Conservation (phyloP, 2,329 filamentous ascomycete genomes). For the Neospermospora avenae region DNA sequence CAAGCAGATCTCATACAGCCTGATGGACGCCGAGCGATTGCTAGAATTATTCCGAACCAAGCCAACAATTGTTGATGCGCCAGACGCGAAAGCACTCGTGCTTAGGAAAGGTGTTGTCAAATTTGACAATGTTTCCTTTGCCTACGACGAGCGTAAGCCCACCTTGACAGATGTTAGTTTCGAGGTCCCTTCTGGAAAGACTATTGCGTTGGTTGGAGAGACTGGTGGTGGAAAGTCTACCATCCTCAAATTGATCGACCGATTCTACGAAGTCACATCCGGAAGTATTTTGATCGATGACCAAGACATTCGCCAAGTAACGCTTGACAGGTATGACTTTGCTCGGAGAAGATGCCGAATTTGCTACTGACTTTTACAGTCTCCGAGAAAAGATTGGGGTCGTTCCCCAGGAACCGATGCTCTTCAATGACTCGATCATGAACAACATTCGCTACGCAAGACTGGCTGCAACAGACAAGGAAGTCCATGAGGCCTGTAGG, state of each 20-base stretch:
- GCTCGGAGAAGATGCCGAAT: conserved; percentile 44
- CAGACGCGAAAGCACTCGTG: conserved; percentile 43
- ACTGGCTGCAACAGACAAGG: conserved; percentile 29
- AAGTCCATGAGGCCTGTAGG: conserved; percentile 47
- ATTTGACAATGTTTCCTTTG: conserved; percentile 38
- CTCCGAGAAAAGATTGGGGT: conserved; percentile 48
- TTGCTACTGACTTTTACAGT: conserved; percentile 16
- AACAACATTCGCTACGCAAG: conserved; percentile 35
- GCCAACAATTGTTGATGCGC: conserved; percentile 49
- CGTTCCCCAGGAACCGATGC: conserved; percentile 54
- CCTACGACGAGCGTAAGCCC: conserved; percentile 36
- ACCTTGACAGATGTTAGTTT: conserved; percentile 37
- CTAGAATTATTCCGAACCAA: conserved; percentile 55
- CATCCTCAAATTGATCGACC: conserved; percentile 42
- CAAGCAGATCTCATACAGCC: conserved; percentile 48
- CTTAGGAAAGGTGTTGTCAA: conserved; percentile 38
- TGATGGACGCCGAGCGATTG: conserved; percentile 64
- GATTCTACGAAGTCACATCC: conserved; percentile 44
- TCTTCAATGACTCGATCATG: conserved; percentile 52
- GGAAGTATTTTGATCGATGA: conserved; percentile 40
- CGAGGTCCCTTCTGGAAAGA: conserved; percentile 37
- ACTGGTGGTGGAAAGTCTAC: conserved; percentile 45
- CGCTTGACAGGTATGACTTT: conserved; percentile 45
- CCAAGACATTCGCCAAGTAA: conserved; percentile 37
- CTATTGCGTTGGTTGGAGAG: conserved; percentile 45